Percentiles rank a stretch among this genome's conserved stretches.
phyloP scores from a whole-genome alignment of 2,329 filamentous ascomycete genomes.

The Verticillium longisporum region DNA sequence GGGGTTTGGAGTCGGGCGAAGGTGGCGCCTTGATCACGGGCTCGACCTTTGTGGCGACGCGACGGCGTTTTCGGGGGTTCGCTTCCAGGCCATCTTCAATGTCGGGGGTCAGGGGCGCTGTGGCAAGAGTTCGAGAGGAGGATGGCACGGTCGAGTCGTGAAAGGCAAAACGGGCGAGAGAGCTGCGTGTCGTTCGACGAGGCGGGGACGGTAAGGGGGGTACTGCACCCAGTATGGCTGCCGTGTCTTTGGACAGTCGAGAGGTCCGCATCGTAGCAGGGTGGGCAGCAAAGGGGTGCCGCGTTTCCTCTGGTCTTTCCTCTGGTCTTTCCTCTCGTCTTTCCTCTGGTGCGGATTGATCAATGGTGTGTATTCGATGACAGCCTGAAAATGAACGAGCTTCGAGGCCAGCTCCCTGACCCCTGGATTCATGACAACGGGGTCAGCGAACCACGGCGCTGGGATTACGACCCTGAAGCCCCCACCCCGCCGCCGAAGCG shows the following conservation, averaged over 20 bases:
- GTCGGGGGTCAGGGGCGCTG: slow-evolving; percentile 24
- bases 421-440: neutral
- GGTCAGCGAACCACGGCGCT: neutral
- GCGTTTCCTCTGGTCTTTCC: no score
- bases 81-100: slow-evolving; percentile 49
- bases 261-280: slow-evolving; percentile 46
- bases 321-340: no score
- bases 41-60: slow-evolving; percentile 24
- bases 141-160: slow-evolving; percentile 16
- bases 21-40: slow-evolving; percentile 14
- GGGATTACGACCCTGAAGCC: neutral
- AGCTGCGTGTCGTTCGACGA: slow-evolving; percentile 42
- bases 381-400: neutral
- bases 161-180: slow-evolving; percentile 40
- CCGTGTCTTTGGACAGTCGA: slow-evolving; percentile 49
- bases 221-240: slow-evolving; percentile 30
- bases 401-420: neutral
- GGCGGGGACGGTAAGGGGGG: slow-evolving; percentile 20
- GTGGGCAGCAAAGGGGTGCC: neutral
- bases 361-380: neutral
- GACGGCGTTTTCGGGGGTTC: slow-evolving; percentile 40
- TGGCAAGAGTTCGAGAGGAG: slow-evolving; percentile 11
- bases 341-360: neutral
- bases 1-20: slow-evolving; percentile 7
- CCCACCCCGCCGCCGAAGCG: neutral